Evolutionary conservation across 768 basidiomycete genomes (phyloP).

Genomic region (Leccinum truebloodii): DNA sequence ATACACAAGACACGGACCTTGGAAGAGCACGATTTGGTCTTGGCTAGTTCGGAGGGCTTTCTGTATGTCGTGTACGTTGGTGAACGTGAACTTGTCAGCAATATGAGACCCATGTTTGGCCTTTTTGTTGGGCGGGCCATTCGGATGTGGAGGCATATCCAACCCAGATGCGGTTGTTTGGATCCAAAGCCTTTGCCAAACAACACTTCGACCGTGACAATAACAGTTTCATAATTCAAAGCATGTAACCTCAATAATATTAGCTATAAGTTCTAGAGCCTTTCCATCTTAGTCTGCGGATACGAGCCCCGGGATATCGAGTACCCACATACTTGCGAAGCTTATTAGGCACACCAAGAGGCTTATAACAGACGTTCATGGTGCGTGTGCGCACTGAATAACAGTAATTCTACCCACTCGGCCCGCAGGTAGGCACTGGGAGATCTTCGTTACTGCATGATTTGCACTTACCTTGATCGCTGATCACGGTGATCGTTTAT

Average conservation of each 20-base stretch:
- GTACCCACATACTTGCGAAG: neutral
- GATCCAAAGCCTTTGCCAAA: constrained; percentile 30
- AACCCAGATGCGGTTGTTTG: constrained; percentile 21
- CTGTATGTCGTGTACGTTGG: constrained; percentile 26
- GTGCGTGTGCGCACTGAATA: neutral
- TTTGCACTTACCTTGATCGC: neutral
- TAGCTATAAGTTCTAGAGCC: too few species aligned
- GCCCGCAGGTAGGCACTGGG: neutral
- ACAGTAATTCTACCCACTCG: neutral
- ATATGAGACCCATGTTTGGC: constrained; percentile 18
- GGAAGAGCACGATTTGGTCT: constrained; percentile 18
- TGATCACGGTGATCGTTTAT: neutral
- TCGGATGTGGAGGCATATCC: constrained; percentile 19
- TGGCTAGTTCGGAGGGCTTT: constrained; percentile 16
- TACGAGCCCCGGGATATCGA: neutral
- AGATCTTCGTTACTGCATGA: neutral
- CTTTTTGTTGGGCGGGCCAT: constrained; percentile 24
- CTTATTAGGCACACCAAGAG: neutral
- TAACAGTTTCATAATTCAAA: too few species aligned
- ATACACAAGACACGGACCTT: constrained; percentile 19
- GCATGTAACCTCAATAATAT: too few species aligned
- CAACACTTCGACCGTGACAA: constrained; percentile 1
- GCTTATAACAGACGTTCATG: neutral
- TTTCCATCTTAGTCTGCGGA: too few species aligned
- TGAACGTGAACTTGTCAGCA: constrained; percentile 16